Evolutionary conservation across 306 rosid species (phyloP).

Genomic region (Trifolium pratense): DNA sequence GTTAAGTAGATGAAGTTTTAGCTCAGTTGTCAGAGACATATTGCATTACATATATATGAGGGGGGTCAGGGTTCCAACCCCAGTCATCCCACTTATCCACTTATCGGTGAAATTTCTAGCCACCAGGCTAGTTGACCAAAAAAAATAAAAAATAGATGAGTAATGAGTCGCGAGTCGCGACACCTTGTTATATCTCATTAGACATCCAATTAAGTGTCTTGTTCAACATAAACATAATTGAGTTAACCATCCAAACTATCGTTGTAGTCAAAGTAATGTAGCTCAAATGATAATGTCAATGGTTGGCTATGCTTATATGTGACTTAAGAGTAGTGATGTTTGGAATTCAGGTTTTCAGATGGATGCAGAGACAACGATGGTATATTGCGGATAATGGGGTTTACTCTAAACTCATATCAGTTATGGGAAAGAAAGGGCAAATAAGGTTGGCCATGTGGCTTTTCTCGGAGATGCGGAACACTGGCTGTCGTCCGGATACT

Average conservation of each 20-base stretch:
- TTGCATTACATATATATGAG: too few relatives aligned
- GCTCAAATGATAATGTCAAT: conserved; percentile 23
- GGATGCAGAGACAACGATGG: conserved; percentile 99
- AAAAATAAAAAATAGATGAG: too few relatives aligned
- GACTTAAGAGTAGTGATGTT: conserved; percentile 35
- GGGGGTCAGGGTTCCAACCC: too few relatives aligned
- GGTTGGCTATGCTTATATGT: conserved; percentile 29
- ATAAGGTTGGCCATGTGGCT: conserved; percentile 96
- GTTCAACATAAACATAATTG: too few relatives aligned
- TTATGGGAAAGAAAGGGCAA: conserved; percentile 94
- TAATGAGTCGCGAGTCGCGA: too few relatives aligned
- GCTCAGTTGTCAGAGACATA: too few relatives aligned
- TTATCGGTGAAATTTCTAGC: too few relatives aligned
- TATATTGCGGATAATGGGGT: conserved; percentile 90
- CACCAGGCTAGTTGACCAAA: too few relatives aligned
- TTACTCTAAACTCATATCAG: conserved; percentile 84
- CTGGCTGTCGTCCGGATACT: conserved; percentile 89
- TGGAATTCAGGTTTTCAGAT: conserved; percentile 84
- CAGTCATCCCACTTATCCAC: too few relatives aligned
- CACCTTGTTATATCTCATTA: too few relatives aligned
- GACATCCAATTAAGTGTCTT: too few relatives aligned
- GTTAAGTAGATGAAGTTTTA: too few relatives aligned
- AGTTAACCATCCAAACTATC: neutral
- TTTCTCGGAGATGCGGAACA: conserved; percentile 91
- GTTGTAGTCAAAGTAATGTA: neutral